A percentile compares a stretch with the other conserved stretches of the same genome.
Evolutionary conservation across 768 basidiomycete species (phyloP).

Genomic region (Boletus bicolor): DNA sequence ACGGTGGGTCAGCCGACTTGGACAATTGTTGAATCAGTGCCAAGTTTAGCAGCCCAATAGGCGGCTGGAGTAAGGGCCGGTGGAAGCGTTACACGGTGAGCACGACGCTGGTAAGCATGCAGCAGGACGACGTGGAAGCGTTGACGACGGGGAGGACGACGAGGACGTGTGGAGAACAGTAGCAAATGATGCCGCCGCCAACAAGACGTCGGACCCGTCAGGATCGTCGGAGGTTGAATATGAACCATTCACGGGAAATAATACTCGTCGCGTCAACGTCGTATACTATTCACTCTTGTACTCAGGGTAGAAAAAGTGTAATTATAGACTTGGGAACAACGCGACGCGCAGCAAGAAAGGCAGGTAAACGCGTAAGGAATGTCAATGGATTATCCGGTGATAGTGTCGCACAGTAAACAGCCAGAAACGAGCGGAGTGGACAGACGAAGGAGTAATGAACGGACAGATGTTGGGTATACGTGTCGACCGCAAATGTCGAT

Average conservation of each 20-base stretch:
- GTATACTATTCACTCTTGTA: constrained; percentile 10
- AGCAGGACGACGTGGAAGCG: constrained; percentile 2
- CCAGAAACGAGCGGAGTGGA: constrained; percentile 33
- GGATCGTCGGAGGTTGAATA: constrained; percentile 31
- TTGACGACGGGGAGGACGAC: constrained; percentile 6
- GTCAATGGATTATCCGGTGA: constrained; percentile 37
- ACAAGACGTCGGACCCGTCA: constrained; percentile 11
- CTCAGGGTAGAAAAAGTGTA: constrained; percentile 7
- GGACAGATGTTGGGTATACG: constrained; percentile 34
- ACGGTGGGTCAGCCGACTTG: constrained; percentile 1
- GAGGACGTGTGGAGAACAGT: constrained; percentile 5
- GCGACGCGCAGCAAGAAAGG: constrained; percentile 28
- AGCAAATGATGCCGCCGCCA: constrained; percentile 4
- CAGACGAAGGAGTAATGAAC: constrained; percentile 36
- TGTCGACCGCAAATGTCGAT: constrained; percentile 27
- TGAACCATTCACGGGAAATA: not conserved
- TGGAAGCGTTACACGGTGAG: constrained; percentile 8
- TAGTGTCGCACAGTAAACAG: constrained; percentile 35
- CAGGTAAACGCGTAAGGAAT: constrained; percentile 31
- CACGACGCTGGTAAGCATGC: constrained; percentile 10
- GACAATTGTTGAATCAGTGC: constrained; percentile 13
- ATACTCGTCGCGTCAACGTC: not conserved
- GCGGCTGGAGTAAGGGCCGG: not conserved
- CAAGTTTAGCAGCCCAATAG: constrained; percentile 16
- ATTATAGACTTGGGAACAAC: constrained; percentile 24